These are phyloP conservation scores for Ceratobasidium sp. DNA, from an alignment of 1,284 basidiomycete species.

Conservation along the genomic window DNA sequence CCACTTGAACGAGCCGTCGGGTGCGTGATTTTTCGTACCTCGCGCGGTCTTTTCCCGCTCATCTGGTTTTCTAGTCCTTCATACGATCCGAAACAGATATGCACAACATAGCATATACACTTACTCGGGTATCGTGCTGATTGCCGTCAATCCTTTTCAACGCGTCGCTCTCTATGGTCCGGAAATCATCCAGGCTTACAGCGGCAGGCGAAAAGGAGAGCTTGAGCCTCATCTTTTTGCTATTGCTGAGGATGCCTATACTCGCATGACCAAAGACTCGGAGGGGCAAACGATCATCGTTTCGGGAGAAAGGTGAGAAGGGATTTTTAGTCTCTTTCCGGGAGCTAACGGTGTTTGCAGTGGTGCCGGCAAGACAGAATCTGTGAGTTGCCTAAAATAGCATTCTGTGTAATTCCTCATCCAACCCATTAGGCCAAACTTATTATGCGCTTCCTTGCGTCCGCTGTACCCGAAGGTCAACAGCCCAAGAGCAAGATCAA, in stretches of 20 bases:
- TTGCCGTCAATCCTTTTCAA: conserved; percentile 98
- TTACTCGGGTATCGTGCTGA: conserved; percentile 97
- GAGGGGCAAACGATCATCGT: conserved; percentile 99
- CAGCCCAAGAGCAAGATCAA: conserved; percentile 70
- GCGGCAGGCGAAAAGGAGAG: conserved; percentile 90
- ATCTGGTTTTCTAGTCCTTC: conserved; percentile 69
- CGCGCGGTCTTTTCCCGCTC: not conserved
- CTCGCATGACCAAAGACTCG: conserved; percentile 93
- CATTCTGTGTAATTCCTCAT: conserved; percentile 25
- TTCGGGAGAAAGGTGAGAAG: conserved; percentile 89
- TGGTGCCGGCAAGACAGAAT: conserved; percentile 99
- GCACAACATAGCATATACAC: conserved; percentile 98
- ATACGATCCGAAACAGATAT: conserved; percentile 97
- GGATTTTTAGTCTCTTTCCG: conserved; percentile 46
- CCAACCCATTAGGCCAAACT: conserved; percentile 85
- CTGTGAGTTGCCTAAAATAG: conserved; percentile 60
- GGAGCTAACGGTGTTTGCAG: conserved; percentile 55
- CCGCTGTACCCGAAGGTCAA: conserved; percentile 69
- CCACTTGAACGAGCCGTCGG: conserved; percentile 97
- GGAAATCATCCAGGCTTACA: conserved; percentile 97
- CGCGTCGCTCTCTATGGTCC: conserved; percentile 92
- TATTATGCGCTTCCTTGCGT: conserved; percentile 99
- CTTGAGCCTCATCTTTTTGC: conserved; percentile 98
- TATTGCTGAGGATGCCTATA: conserved; percentile 98
- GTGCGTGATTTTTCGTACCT: conserved; percentile 55